These are phyloP conservation scores for Globisporangium middletonii DNA, from an alignment of 352 stramenopile species.

Conservation along the genomic window DNA sequence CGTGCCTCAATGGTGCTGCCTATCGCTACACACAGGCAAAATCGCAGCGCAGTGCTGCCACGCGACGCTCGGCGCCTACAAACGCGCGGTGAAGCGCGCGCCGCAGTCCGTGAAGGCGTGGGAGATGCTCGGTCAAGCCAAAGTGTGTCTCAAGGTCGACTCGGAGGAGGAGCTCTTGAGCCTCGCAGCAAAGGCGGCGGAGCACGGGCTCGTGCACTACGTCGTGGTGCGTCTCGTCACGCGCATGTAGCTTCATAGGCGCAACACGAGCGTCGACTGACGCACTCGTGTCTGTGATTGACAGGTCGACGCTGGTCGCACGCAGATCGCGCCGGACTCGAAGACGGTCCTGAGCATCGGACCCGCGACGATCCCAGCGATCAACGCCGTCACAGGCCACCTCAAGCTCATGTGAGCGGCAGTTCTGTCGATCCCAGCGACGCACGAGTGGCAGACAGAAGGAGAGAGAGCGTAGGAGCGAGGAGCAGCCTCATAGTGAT, in stretches of 20 bases:
- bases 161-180: conserved; percentile 77
- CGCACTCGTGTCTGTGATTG: neutral
- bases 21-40: conserved; percentile 39
- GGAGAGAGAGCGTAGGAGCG: neutral
- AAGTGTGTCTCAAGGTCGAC: conserved; percentile 84
- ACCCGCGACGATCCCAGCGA: conserved; percentile 52
- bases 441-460: neutral
- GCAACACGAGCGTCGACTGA: too few relatives aligned
- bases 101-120: conserved; percentile 62
- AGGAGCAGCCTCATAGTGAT: too few relatives aligned
- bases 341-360: conserved; percentile 85
- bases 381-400: conserved; percentile 72
- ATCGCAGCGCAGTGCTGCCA: conserved; percentile 85
- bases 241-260: too few relatives aligned
- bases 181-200: conserved; percentile 55
- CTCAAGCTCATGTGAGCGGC: conserved; percentile 78
- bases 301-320: conserved; percentile 73
- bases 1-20: neutral
- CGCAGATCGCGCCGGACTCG: conserved; percentile 78
- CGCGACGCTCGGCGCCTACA: conserved; percentile 93
- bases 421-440: neutral
- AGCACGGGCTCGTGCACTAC: conserved; percentile 68
- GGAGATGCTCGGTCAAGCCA: conserved; percentile 82
- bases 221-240: conserved; percentile 49
- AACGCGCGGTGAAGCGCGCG: conserved; percentile 81